A percentile compares a stretch with the other conserved stretches of the same genome.
These are phyloP conservation scores for Thuidium tamariscinum DNA, from an alignment of 225 moss, liverwort and hornwort species.

Conservation along the genomic window DNA sequence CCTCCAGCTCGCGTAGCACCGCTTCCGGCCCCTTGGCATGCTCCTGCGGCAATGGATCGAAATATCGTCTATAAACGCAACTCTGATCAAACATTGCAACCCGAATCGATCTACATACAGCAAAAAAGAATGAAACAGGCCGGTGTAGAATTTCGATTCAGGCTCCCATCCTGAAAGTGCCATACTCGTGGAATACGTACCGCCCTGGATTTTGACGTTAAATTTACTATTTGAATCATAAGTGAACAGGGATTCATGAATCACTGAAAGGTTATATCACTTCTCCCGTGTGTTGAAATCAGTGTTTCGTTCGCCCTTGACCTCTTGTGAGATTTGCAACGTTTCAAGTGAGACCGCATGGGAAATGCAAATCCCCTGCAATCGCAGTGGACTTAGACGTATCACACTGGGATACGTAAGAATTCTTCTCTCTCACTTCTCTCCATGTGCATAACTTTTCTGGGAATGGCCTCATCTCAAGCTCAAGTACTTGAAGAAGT, in stretches of 20 bases:
- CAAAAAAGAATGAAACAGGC: not conserved
- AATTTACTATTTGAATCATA: not conserved
- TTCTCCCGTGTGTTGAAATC: not conserved
- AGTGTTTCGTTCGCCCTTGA: not conserved
- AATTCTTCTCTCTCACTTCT: not conserved
- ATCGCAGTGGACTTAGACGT: not conserved
- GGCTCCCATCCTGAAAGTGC: not conserved
- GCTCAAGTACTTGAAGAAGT: not conserved
- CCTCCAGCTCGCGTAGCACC: conserved; percentile 61
- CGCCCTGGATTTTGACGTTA: not conserved
- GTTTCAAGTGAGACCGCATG: not conserved
- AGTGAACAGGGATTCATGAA: not conserved
- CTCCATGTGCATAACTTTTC: not conserved
- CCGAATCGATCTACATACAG: not conserved
- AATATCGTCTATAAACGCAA: not conserved
- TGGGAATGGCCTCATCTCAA: not conserved
- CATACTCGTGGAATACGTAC: not conserved
- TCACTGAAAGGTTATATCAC: not conserved
- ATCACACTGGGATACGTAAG: not conserved
- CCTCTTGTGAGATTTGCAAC: not conserved
- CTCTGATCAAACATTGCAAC: not conserved
- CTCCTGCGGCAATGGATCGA: conserved; percentile 16
- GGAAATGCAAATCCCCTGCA: not conserved
- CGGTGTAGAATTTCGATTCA: not conserved
- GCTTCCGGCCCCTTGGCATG: conserved; percentile 74